Evolutionary conservation across 768 basidiomycete genomes (phyloP).

Genomic region (Rhodotorula babjevae): DNA sequence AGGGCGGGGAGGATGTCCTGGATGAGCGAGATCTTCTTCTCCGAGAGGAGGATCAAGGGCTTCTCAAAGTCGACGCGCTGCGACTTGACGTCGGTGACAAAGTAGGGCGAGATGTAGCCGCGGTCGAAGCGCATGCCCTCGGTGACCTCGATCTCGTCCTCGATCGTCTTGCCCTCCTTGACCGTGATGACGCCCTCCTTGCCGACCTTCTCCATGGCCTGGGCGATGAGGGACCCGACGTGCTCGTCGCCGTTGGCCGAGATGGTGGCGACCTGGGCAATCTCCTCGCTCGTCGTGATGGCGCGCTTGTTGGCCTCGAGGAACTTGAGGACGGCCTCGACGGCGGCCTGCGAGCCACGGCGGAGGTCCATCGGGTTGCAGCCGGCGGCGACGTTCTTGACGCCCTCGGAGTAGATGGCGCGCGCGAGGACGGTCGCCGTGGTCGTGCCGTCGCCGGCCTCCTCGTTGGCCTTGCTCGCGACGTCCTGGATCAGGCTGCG

Average conservation of each 20-base stretch:
- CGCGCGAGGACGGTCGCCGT: slow-evolving; percentile 95
- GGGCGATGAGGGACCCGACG: slow-evolving; percentile 89
- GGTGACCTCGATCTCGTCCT: slow-evolving; percentile 98
- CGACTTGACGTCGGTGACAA: slow-evolving; percentile 93
- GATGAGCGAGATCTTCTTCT: slow-evolving; percentile 94
- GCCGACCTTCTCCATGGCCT: slow-evolving; percentile 99
- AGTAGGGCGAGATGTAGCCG: slow-evolving; percentile 93
- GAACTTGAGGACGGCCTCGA: slow-evolving; percentile 88
- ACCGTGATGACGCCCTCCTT: slow-evolving; percentile 99
- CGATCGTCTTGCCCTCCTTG: slow-evolving; percentile 96
- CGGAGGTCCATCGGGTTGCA: slow-evolving; percentile 99
- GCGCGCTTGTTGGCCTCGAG: slow-evolving; percentile 81
- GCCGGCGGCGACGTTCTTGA: slow-evolving; percentile 97
- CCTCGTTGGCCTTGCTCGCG: slow-evolving; percentile 59
- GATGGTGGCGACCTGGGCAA: slow-evolving; percentile 89
- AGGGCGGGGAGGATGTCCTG: slow-evolving; percentile 93
- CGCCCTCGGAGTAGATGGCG: slow-evolving; percentile 96
- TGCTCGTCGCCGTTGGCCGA: slow-evolving; percentile 75
- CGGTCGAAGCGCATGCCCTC: slow-evolving; percentile 99
- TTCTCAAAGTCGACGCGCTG: slow-evolving; percentile 74
- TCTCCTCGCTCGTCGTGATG: slow-evolving; percentile 95
- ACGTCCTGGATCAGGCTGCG: slow-evolving; percentile 39
- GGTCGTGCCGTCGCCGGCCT: slow-evolving; percentile 95
- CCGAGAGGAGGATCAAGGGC: slow-evolving; percentile 82
- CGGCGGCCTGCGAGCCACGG: slow-evolving; percentile 93